Conservation (phyloP, 768 basidiomycete species). For the Macrolepiota albuminosa region DNA sequence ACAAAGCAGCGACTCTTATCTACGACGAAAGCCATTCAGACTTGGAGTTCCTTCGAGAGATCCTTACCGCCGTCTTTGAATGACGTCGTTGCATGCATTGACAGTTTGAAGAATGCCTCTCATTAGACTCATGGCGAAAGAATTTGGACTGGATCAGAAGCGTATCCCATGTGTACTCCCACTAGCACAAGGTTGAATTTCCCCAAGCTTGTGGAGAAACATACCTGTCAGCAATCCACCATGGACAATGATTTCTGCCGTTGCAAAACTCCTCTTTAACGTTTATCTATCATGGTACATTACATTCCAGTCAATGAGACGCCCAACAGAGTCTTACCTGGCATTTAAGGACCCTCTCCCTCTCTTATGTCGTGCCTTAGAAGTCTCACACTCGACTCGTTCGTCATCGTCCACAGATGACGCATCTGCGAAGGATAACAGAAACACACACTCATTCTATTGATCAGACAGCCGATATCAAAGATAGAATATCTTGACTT, state of each 20-base stretch:
- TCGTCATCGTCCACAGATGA: not conserved
- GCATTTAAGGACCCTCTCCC: not conserved
- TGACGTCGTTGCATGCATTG: not conserved
- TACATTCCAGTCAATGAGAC: not conserved
- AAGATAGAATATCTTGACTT: not conserved
- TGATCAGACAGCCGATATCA: not conserved
- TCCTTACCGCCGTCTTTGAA: not conserved
- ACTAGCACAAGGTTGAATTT: not conserved
- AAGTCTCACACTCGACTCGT: not conserved
- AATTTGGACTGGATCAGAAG: not conserved
- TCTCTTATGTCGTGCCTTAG: not conserved
- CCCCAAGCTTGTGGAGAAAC: not conserved
- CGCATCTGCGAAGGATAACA: not conserved
- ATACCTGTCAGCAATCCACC: not conserved
- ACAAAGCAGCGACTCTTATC: not conserved
- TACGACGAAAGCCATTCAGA: not conserved
- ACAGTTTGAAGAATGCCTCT: not conserved
- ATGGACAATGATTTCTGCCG: not conserved
- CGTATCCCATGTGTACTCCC: not conserved
- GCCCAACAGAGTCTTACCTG: not conserved
- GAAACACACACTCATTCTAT: no score
- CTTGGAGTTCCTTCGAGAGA: not conserved
- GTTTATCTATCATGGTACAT: not conserved
- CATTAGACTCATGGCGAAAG: not conserved
- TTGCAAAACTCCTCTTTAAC: no score